phyloP scores from a whole-genome alignment of 805 yeast species.

The Candida nonsorbophila region DNA sequence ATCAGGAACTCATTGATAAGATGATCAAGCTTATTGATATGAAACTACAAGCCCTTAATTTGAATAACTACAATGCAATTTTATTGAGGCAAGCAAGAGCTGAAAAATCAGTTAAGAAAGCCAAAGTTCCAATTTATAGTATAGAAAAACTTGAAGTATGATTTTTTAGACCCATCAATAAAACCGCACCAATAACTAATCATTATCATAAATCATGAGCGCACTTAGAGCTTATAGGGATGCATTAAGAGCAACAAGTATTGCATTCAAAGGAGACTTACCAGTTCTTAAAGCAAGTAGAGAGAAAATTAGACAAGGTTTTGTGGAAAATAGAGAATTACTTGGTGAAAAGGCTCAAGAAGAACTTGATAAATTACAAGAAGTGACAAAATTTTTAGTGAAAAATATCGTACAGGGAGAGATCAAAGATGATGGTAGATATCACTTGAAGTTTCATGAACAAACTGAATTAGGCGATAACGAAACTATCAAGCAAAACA shows the following conservation, averaged over 20 bases:
- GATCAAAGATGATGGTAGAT: conserved; percentile 39
- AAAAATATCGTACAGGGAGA: conserved; percentile 86
- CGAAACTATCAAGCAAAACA: conserved; percentile 60
- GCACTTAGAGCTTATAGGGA: conserved; percentile 58
- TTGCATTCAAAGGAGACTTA: conserved; percentile 52
- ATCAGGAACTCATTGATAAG: conserved; percentile 35
- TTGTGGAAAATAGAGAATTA: conserved; percentile 24
- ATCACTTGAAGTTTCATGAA: conserved; percentile 64
- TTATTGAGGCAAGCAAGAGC: conserved; percentile 46
- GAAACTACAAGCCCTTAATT: conserved; percentile 41
- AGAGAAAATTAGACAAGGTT: conserved; percentile 51
- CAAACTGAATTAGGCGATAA: conserved; percentile 90
- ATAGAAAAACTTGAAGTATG: too few species aligned
- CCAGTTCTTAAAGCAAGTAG: conserved; percentile 56
- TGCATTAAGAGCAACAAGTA: conserved; percentile 59
- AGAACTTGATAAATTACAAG: conserved; percentile 53
- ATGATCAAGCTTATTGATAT: conserved; percentile 40
- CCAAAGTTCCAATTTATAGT: conserved; percentile 43
- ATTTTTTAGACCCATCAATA: too few species aligned
- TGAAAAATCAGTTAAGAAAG: conserved; percentile 21
- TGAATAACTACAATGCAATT: conserved; percentile 41
- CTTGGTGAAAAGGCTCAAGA: conserved; percentile 20
- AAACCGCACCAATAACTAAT: too few species aligned
- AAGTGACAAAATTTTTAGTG: conserved; percentile 63
- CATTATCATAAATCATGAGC: too few species aligned